Evolutionary conservation across 495 filamentous ascomycete species (phyloP), one percentile per base, ranked within the genome.

Genomic region (Echria macrotheca): DNA sequence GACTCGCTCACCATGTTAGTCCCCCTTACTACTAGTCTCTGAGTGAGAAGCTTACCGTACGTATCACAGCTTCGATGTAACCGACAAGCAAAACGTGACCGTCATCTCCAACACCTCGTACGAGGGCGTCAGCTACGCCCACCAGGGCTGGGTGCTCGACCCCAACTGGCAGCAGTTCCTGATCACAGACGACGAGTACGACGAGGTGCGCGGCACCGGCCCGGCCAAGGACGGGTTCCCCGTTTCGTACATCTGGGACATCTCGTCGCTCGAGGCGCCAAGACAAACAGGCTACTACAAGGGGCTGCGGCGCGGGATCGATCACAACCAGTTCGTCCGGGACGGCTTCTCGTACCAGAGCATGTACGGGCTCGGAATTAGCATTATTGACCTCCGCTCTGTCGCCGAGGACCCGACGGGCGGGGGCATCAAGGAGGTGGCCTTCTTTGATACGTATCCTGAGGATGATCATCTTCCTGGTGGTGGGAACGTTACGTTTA

Each of bases 101-200:
- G 54, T 80, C 46, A 73, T 81, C 56, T 78, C 75, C 29, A 63
- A 68, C 40, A 79, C 73, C 3, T 63, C 66, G 4, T 81, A 81
- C 56, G 64, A 67, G 22, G 78, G 78, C 11, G 71, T 69, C 23
- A 44, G 62, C n/a, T 80, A 57, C 43, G 60, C 57, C 0, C 78
- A 80, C 55, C 77, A 81, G 58, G 78, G 78, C 47, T 78, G 70
- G 71, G 66, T 81, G 0, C 63, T 73, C 15, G 69, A 80, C 52
- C 51, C 61, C 5, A 26, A 46, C 14, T 64, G 61, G 61, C 61
- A 66, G 44, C 50, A 72, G 14, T 71, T 69, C 55, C 68, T 81
- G 5, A 64, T 81, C 35, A 48, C 73, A 25, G 78, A 81, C 57
- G 78, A 81, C 57, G 78, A 81, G 52, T 69, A 73, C 53, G 78